Percentiles rank a stretch among this genome's conserved stretches.
phyloP scores from a whole-genome alignment of 139 green algal genomes.

The Medakamo hakoo region DNA sequence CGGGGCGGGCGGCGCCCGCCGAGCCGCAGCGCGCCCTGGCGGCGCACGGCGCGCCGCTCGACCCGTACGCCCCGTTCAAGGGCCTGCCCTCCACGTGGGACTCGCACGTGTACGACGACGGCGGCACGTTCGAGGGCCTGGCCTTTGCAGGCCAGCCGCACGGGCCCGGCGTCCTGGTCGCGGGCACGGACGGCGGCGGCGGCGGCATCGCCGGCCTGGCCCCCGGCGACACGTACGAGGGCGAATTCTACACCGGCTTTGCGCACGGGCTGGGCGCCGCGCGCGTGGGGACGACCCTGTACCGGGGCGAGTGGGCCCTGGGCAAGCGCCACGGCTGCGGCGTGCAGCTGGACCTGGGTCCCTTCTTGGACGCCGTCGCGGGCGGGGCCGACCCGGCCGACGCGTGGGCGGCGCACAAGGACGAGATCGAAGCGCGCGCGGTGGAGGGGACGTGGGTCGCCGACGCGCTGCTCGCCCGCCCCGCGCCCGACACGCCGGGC shows the following conservation, averaged over 20 bases:
- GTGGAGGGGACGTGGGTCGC: neutral
- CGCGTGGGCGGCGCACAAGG: neutral
- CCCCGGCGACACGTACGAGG: constrained; percentile 53
- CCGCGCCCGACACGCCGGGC: too few relatives aligned
- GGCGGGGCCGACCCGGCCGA: neutral
- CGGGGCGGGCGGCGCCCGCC: too few relatives aligned
- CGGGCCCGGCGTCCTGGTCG: constrained; percentile 61
- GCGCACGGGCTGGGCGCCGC: constrained; percentile 54
- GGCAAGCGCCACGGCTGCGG: constrained; percentile 64
- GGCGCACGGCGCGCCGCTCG: neutral
- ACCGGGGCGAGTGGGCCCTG: constrained; percentile 58
- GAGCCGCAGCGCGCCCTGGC: neutral
- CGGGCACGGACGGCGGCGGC: constrained; percentile 59
- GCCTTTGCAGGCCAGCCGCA: constrained; percentile 54
- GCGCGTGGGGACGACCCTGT: constrained; percentile 33
- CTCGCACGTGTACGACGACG: constrained; percentile 72
- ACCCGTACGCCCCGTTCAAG: constrained; percentile 61
- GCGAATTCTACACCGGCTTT: constrained; percentile 71
- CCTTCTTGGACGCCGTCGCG: constrained; percentile 22
- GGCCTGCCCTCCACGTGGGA: constrained; percentile 75
- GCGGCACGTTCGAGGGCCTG: constrained; percentile 81
- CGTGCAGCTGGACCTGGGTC: constrained; percentile 42
- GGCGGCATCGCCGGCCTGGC: constrained; percentile 43
- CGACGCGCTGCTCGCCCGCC: neutral
- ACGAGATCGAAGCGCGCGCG: neutral